Percentiles rank a stretch among this genome's conserved stretches.
Evolutionary conservation across 2,329 filamentous ascomycete genomes (phyloP).

Genomic region (Saccharata proteae): DNA sequence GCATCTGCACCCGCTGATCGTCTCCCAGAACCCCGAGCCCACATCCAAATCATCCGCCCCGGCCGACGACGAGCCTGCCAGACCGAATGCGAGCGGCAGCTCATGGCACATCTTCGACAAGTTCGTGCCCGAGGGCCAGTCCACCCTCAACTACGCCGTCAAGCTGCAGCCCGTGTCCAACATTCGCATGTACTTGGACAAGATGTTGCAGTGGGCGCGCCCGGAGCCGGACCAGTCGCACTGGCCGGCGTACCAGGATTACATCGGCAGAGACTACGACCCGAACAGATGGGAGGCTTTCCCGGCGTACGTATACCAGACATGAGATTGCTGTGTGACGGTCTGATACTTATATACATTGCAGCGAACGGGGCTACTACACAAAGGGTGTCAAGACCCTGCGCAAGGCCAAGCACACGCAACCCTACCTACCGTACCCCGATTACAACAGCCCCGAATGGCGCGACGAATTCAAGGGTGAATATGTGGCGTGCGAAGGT

Average conservation of each 20-base stretch:
- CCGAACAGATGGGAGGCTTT: slow-evolving; percentile 38
- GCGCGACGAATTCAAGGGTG: slow-evolving; percentile 43
- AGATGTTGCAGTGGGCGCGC: slow-evolving; percentile 31
- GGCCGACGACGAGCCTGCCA: not conserved
- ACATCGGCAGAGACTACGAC: slow-evolving; percentile 30
- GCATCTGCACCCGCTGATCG: no score
- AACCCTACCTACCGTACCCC: slow-evolving; percentile 59
- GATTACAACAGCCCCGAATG: slow-evolving; percentile 53
- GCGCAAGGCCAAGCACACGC: slow-evolving; percentile 25
- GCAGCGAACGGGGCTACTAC: slow-evolving; percentile 4
- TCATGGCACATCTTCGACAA: slow-evolving; percentile 8
- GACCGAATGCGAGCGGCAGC: not conserved
- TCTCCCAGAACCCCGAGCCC: not conserved
- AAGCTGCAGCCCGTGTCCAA: slow-evolving; percentile 11
- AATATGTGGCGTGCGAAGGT: slow-evolving; percentile 53
- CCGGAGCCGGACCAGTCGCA: slow-evolving; percentile 21
- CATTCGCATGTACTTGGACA: slow-evolving; percentile 26
- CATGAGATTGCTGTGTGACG: not conserved
- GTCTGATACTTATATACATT: not conserved
- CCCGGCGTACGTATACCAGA: slow-evolving; percentile 17
- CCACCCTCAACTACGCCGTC: slow-evolving; percentile 3
- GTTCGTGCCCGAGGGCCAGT: slow-evolving; percentile 3
- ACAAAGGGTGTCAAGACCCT: slow-evolving; percentile 2
- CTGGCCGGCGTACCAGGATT: slow-evolving; percentile 34
- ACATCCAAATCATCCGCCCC: slow-evolving; percentile 4